phyloP scores from a whole-genome alignment of 306 rosid genomes.

The Cicer arietinum region DNA sequence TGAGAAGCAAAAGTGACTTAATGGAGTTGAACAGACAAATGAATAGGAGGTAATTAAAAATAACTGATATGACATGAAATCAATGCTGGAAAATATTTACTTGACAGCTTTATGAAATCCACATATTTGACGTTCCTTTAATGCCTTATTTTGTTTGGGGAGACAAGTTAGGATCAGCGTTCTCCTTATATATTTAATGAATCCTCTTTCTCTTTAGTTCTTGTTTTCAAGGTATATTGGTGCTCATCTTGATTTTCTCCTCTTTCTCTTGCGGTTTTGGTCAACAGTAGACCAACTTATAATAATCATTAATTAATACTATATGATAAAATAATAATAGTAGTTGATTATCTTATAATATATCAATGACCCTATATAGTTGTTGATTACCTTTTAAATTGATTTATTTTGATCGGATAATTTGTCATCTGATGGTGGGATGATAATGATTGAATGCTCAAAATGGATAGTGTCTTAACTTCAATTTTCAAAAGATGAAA shows the following conservation, averaged over 20 bases:
- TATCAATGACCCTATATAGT: not conserved
- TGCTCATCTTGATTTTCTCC: not conserved
- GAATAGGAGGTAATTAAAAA: not conserved
- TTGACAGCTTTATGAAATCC: not conserved
- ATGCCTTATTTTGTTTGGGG: not conserved
- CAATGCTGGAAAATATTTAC: not conserved
- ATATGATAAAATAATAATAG: not conserved
- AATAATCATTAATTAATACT: not conserved
- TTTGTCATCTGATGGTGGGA: slow-evolving; percentile 76
- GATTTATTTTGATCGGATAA: slow-evolving; percentile 52
- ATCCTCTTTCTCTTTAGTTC: not conserved
- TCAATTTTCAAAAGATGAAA: slow-evolving; percentile 71
- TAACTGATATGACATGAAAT: not conserved
- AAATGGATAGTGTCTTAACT: slow-evolving; percentile 75
- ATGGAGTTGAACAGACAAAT: not conserved
- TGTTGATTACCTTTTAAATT: not conserved
- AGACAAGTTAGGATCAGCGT: not conserved
- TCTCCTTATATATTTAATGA: not conserved
- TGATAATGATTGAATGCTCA: slow-evolving; percentile 75
- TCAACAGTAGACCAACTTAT: slow-evolving; percentile 1
- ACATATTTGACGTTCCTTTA: not conserved
- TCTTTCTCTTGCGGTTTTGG: not conserved
- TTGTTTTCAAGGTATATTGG: too few relatives aligned
- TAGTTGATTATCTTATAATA: slow-evolving; percentile 1
- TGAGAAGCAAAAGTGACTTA: too few relatives aligned